Conservation (phyloP, 192 early-diverging fungal species). For the Backusella australiensis region DNA sequence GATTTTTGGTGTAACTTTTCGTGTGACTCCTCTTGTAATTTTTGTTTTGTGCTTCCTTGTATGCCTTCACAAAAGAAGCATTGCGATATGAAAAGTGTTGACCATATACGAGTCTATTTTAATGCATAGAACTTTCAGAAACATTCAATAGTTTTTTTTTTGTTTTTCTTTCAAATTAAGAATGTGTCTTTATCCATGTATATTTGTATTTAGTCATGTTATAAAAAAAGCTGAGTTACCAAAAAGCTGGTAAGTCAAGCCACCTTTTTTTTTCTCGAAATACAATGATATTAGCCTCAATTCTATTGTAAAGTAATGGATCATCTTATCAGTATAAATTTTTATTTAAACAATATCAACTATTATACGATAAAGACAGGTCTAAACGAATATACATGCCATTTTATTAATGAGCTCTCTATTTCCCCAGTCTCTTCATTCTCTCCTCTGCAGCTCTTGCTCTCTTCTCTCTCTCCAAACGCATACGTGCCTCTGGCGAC, state of each 20-base stretch:
- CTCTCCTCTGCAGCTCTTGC: conserved; percentile 76
- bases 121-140: neutral
- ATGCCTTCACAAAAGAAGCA: neutral
- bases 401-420: neutral
- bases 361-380: too few relatives aligned
- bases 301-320: too few relatives aligned
- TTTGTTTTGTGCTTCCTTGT: too few relatives aligned
- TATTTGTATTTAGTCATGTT: neutral
- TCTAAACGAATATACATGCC: neutral
- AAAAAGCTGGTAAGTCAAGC: neutral
- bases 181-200: too few relatives aligned
- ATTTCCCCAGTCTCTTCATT: neutral
- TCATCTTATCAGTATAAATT: too few relatives aligned
- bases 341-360: too few relatives aligned
- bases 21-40: too few relatives aligned
- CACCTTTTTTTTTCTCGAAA: neutral
- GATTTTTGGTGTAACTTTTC: too few relatives aligned
- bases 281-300: too few relatives aligned
- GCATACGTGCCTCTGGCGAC: conserved; percentile 65
- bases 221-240: neutral
- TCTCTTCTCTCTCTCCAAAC: conserved; percentile 77
- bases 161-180: neutral
- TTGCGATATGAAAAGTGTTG: too few relatives aligned
- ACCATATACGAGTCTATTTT: too few relatives aligned
- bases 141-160: neutral